Evolutionary conservation across 768 basidiomycete species (phyloP).

Genomic region (Dioszegia hungarica): DNA sequence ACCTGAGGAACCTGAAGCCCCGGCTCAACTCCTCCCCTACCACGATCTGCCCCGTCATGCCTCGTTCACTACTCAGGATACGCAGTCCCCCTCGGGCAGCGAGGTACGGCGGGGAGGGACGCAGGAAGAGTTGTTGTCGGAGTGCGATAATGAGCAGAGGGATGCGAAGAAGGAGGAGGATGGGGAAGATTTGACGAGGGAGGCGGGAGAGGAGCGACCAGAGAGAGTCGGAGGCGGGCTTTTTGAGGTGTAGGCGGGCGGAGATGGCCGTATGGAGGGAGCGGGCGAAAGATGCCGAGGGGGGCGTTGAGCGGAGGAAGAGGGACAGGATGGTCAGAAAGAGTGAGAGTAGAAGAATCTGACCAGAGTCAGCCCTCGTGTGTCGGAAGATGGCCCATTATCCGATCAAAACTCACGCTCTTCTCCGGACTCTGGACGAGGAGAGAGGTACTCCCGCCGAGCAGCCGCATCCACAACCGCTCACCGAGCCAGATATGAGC

Average conservation of each 20-base stretch:
- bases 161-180: constrained; percentile 29
- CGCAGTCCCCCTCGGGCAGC: constrained; percentile 25
- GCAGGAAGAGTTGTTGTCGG: constrained; percentile 31
- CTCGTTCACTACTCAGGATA: constrained; percentile 37
- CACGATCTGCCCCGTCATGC: constrained; percentile 70
- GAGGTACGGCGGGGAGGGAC: constrained; percentile 28
- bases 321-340: constrained; percentile 28
- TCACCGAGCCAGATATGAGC: constrained; percentile 24
- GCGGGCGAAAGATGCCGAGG: constrained; percentile 11
- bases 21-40: constrained; percentile 63
- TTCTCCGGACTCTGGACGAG: constrained; percentile 24
- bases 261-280: background rate
- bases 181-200: constrained; percentile 14
- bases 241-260: background rate
- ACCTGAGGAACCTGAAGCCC: constrained; percentile 53
- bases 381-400: background rate
- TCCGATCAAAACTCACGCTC: constrained; percentile 14
- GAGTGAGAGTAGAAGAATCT: constrained; percentile 35
- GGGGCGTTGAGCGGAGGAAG: constrained; percentile 14
- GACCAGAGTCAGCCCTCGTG: background rate
- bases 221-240: background rate
- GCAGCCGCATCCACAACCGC: constrained; percentile 8
- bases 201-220: constrained; percentile 10
- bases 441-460: constrained; percentile 6
- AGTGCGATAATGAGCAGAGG: constrained; percentile 31